Conservation (phyloP, 176 grass and related monocot species). For the Oryza meridionalis region DNA sequence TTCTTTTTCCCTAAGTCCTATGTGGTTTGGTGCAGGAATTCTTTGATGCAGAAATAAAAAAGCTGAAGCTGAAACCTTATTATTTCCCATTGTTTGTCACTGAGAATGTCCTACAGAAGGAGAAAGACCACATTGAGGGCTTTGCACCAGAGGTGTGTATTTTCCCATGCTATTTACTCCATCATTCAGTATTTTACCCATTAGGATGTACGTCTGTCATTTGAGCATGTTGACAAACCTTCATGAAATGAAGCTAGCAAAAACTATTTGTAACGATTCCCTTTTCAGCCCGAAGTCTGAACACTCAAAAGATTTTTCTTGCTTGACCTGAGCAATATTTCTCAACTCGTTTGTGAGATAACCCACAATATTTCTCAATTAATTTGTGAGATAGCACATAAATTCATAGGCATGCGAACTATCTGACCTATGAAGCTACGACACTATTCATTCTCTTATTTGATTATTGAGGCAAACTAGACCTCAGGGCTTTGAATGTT, state of each 20-base stretch:
- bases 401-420: not conserved
- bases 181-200: not conserved
- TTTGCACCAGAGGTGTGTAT: constrained; percentile 89
- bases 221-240: not conserved
- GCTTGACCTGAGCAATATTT: constrained; percentile 3
- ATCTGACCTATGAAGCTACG: not conserved
- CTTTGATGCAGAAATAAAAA: constrained; percentile 94
- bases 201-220: not conserved
- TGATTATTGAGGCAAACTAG: constrained; percentile 7
- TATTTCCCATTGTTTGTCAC: constrained; percentile 99
- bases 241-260: constrained; percentile 6
- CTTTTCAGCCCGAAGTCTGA: not conserved
- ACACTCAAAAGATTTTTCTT: not conserved
- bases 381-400: not conserved
- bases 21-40: constrained; percentile 67
- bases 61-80: constrained; percentile 80
- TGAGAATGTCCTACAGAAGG: constrained; percentile 93
- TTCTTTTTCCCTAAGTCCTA: constrained; percentile 23
- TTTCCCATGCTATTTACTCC: constrained; percentile 13
- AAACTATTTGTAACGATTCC: not conserved
- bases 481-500: not conserved
- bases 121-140: constrained; percentile 97
- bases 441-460: not conserved
- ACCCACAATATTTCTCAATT: not conserved
- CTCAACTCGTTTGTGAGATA: not conserved